Percentiles rank a stretch among this genome's conserved stretches.
These are phyloP conservation scores for Emergomyces pasteurianus DNA, from an alignment of 2,329 filamentous ascomycete genomes.

Conservation along the genomic window DNA sequence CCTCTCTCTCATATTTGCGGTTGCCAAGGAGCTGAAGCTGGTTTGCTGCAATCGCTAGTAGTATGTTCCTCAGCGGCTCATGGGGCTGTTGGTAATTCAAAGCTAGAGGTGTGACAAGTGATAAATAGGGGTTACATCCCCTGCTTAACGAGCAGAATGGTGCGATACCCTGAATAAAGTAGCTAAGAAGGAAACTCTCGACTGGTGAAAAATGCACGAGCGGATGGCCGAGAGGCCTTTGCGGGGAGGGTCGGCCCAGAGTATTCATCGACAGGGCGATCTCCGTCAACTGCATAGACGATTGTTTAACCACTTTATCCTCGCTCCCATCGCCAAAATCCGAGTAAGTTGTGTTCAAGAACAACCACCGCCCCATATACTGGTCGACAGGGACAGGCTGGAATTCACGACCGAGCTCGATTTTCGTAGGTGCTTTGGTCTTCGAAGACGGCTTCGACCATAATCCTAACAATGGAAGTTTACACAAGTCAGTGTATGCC, in stretches of 20 bases:
- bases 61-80: constrained; percentile 15
- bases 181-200: constrained; percentile 16
- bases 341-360: constrained; percentile 15
- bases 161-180: constrained; percentile 20
- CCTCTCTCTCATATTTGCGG: constrained; percentile 14
- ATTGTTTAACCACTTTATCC: background rate
- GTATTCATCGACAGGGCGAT: background rate
- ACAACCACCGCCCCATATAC: constrained; percentile 15
- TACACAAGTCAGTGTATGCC: background rate
- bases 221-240: constrained; percentile 7
- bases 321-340: constrained; percentile 11
- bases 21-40: constrained; percentile 18
- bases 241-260: background rate
- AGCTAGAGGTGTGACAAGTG: constrained; percentile 15
- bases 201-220: constrained; percentile 6
- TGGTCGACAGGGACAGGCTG: constrained; percentile 4
- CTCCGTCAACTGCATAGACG: background rate
- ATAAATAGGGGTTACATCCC: constrained; percentile 20
- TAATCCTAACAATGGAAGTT: background rate
- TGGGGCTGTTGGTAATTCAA: constrained; percentile 8
- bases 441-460: constrained; percentile 3
- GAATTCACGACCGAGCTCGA: background rate
- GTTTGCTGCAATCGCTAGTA: constrained; percentile 21
- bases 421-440: background rate
- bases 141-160: constrained; percentile 21